Evolutionary conservation across 345 rosid species (phyloP).

Genomic region (Sisymbrium altissimum): DNA sequence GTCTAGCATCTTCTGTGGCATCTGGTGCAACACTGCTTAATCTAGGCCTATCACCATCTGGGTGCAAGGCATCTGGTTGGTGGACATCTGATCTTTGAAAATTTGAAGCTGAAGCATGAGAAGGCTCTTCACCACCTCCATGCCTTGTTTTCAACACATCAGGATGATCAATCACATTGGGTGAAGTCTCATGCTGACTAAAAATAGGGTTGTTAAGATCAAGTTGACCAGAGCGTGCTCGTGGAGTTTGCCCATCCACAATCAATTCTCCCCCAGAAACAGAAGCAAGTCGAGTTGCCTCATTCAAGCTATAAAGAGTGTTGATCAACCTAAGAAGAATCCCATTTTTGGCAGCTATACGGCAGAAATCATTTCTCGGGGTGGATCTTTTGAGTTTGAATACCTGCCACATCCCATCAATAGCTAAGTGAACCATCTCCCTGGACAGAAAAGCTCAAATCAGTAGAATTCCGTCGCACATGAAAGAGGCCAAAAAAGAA

Average conservation of each 20-base stretch:
- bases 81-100: slow-evolving; percentile 60
- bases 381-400: slow-evolving; percentile 94
- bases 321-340: slow-evolving; percentile 81
- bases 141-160: slow-evolving; percentile 57
- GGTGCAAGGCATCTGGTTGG: slow-evolving; percentile 49
- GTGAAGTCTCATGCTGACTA: slow-evolving; percentile 47
- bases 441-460: slow-evolving; percentile 44
- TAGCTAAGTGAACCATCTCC: slow-evolving; percentile 99
- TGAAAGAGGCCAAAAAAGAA: not conserved
- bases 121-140: slow-evolving; percentile 63
- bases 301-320: slow-evolving; percentile 94
- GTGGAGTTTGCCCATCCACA: slow-evolving; percentile 55
- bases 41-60: slow-evolving; percentile 61
- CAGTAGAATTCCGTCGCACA: slow-evolving; percentile 22
- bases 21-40: slow-evolving; percentile 52
- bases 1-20: slow-evolving; percentile 43
- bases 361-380: slow-evolving; percentile 91
- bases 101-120: slow-evolving; percentile 60
- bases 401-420: slow-evolving; percentile 99
- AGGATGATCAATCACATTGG: slow-evolving; percentile 50
- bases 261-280: slow-evolving; percentile 55
- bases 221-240: slow-evolving; percentile 72
- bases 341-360: slow-evolving; percentile 93
- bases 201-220: slow-evolving; percentile 57
- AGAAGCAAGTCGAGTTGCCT: slow-evolving; percentile 82